These are phyloP conservation scores for Penicillium sp. DNA, from an alignment of 2,329 filamentous ascomycete species.

Conservation along the genomic window DNA sequence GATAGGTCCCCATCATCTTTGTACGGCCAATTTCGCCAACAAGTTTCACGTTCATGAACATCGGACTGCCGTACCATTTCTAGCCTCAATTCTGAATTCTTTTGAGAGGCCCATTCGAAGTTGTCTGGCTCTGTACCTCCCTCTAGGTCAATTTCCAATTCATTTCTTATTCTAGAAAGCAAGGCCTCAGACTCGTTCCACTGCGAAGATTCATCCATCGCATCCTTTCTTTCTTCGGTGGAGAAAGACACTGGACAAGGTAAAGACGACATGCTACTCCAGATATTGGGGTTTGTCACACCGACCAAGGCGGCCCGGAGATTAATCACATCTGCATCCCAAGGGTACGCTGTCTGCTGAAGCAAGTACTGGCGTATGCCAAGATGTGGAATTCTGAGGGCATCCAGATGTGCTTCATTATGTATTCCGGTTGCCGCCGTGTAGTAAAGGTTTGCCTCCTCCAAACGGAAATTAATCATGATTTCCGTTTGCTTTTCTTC, in stretches of 20 bases:
- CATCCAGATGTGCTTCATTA: constrained; percentile 21
- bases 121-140: constrained; percentile 25
- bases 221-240: constrained; percentile 18
- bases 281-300: constrained; percentile 17
- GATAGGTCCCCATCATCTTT: constrained; percentile 21
- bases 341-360: constrained; percentile 25
- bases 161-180: constrained; percentile 18
- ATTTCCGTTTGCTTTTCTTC: constrained; percentile 20
- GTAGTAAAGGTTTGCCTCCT: constrained; percentile 29
- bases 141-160: constrained; percentile 23
- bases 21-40: constrained; percentile 27
- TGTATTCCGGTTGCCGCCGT: constrained; percentile 24
- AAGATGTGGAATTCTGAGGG: constrained; percentile 21
- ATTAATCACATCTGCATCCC: constrained; percentile 27
- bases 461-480: constrained; percentile 19
- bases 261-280: background rate
- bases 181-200: constrained; percentile 26
- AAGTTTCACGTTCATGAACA: constrained; percentile 17
- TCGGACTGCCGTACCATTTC: constrained; percentile 24
- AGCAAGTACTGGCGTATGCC: constrained; percentile 25
- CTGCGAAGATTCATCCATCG: constrained; percentile 21
- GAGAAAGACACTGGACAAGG: constrained; percentile 21
- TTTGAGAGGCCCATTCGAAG: constrained; percentile 19
- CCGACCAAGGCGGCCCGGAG: constrained; percentile 23
- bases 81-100: constrained; percentile 20